phyloP scores from a whole-genome alignment of 2,329 filamentous ascomycete genomes.

The Diaporthe longicolla region DNA sequence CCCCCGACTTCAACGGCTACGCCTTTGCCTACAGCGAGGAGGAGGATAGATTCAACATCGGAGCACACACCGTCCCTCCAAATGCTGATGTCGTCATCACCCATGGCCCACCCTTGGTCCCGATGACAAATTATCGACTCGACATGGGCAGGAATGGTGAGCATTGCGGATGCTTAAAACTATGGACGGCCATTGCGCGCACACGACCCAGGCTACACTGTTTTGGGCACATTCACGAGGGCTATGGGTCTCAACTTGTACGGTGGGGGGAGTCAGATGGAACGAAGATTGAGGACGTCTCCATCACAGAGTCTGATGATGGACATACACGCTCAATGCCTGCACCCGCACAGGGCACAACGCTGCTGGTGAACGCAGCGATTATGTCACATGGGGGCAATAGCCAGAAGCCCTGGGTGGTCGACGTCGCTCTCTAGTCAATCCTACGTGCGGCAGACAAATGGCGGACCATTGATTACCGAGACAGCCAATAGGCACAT shows the following conservation, averaged over 20 bases:
- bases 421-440: background rate
- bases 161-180: constrained; percentile 1
- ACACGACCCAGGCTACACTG: constrained; percentile 8
- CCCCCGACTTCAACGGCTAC: constrained; percentile 6
- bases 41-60: constrained; percentile 2
- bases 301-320: background rate
- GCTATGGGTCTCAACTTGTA: background rate
- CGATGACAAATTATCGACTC: background rate
- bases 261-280: background rate
- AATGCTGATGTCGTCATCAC: background rate
- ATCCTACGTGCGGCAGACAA: too few relatives aligned
- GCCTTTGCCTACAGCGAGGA: constrained; percentile 11
- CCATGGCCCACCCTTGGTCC: background rate
- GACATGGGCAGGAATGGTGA: background rate
- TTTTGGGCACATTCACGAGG: constrained; percentile 13
- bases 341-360: background rate
- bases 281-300: background rate
- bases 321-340: background rate
- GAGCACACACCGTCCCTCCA: background rate
- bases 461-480: too few relatives aligned
- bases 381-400: background rate
- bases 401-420: constrained; percentile 10
- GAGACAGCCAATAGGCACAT: too few relatives aligned
- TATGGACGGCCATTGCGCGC: background rate
- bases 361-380: constrained; percentile 14